A percentile compares a stretch with the other conserved stretches of the same genome.
Evolutionary conservation across 768 basidiomycete genomes (phyloP).

Genomic region (Psilocybe cyanescens): DNA sequence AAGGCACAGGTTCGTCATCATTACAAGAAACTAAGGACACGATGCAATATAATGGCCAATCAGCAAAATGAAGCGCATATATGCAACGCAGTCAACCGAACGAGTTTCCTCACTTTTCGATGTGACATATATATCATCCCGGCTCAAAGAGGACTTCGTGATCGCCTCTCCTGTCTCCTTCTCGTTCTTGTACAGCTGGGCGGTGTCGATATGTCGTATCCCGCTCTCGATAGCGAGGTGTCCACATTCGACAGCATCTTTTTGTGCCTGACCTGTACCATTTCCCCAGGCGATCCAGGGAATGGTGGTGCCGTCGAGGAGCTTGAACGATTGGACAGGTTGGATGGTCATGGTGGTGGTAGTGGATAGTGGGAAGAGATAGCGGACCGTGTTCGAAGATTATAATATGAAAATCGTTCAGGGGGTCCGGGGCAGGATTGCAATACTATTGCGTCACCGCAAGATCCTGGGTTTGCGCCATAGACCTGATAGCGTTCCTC

Average conservation of each 20-base stretch:
- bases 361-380: background rate
- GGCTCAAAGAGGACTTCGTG: conserved; percentile 30
- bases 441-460: conserved; percentile 1
- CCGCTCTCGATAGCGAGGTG: conserved; percentile 40
- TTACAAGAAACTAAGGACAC: conserved; percentile 11
- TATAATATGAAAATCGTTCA: background rate
- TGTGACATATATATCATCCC: conserved; percentile 52
- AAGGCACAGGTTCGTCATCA: conserved; percentile 25
- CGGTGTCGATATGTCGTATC: conserved; percentile 56
- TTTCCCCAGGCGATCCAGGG: conserved; percentile 59
- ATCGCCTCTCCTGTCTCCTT: conserved; percentile 44
- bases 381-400: too few relatives aligned
- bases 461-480: background rate
- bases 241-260: conserved; percentile 32
- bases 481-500: too few relatives aligned
- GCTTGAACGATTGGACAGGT: conserved; percentile 20
- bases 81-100: background rate
- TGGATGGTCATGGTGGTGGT: conserved; percentile 14
- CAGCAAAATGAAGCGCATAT: background rate
- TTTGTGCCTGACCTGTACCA: conserved; percentile 38
- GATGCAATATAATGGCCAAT: too few relatives aligned
- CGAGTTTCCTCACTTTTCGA: conserved; percentile 36
- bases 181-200: conserved; percentile 53
- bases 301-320: conserved; percentile 36
- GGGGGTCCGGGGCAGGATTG: too few relatives aligned